These are phyloP conservation scores for Lupinus albus DNA, from an alignment of 306 rosid genomes.

Conservation along the genomic window DNA sequence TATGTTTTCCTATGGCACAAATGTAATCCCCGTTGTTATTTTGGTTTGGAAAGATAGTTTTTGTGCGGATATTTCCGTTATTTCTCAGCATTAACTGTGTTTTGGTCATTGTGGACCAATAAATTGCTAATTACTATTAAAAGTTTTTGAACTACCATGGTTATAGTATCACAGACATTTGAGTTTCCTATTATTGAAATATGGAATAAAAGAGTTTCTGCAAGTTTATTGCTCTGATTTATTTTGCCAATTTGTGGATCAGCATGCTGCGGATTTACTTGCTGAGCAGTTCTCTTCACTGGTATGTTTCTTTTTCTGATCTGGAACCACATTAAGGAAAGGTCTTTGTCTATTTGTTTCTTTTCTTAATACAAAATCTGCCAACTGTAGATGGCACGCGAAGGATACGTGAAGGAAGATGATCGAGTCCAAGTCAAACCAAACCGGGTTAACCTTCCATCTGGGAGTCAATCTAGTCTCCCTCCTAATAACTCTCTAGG, in stretches of 20 bases:
- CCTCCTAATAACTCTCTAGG: constrained; percentile 55
- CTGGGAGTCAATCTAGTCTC: constrained; percentile 59
- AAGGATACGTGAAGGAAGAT: constrained; percentile 60
- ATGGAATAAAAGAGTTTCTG: constrained; percentile 26
- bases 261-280: constrained; percentile 89
- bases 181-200: constrained; percentile 19
- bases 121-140: not conserved
- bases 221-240: constrained; percentile 45
- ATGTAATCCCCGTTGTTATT: constrained; percentile 6
- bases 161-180: constrained; percentile 14
- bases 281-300: constrained; percentile 62
- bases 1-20: not conserved
- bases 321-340: constrained; percentile 20
- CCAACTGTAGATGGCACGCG: constrained; percentile 65
- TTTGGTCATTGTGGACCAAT: constrained; percentile 21
- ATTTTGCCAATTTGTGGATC: constrained; percentile 48
- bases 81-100: constrained; percentile 22
- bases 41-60: not conserved
- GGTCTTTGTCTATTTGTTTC: not conserved
- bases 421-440: constrained; percentile 64
- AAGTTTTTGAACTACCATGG: constrained; percentile 19
- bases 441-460: constrained; percentile 48
- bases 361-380: constrained; percentile 30
- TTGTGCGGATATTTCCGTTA: constrained; percentile 17
- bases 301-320: constrained; percentile 58